Evolutionary conservation across 345 rosid species (phyloP).

Genomic region (Eucalyptus camaldulensis): DNA sequence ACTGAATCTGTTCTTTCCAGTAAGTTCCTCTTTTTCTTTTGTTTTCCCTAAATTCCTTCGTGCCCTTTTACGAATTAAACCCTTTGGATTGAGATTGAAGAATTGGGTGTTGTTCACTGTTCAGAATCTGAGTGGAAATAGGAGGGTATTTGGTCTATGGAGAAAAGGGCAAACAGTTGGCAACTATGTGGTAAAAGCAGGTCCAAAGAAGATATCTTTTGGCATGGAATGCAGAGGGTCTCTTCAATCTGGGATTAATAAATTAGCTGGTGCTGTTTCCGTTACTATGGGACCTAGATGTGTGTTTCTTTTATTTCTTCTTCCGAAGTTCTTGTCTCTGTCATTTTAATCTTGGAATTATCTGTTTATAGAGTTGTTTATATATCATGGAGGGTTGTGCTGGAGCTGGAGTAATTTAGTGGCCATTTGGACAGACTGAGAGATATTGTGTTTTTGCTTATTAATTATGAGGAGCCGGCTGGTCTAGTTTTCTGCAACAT

Average conservation of each 20-base stretch:
- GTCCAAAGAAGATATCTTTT: slow-evolving; percentile 44
- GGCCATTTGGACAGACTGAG: not conserved
- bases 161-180: not conserved
- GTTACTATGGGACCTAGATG: slow-evolving; percentile 67
- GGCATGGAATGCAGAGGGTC: slow-evolving; percentile 61
- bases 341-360: slow-evolving; percentile 33
- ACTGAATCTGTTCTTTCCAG: not conserved
- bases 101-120: not conserved
- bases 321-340: not conserved
- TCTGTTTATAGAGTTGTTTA: accelerated
- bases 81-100: not conserved
- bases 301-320: not conserved
- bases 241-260: slow-evolving; percentile 71
- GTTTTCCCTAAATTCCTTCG: not conserved
- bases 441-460: not conserved
- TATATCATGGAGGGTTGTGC: not conserved
- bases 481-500: not conserved
- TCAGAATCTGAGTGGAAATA: not conserved
- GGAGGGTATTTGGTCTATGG: not conserved
- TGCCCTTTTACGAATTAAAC: not conserved
- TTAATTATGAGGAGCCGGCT: not conserved
- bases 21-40: not conserved
- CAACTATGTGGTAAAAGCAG: slow-evolving; percentile 35
- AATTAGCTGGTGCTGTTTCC: slow-evolving; percentile 83
- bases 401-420: not conserved